Base-by-base conservation (phyloP, 495 filamentous ascomycete genomes). In the Penicillium roqueforti region DNA sequence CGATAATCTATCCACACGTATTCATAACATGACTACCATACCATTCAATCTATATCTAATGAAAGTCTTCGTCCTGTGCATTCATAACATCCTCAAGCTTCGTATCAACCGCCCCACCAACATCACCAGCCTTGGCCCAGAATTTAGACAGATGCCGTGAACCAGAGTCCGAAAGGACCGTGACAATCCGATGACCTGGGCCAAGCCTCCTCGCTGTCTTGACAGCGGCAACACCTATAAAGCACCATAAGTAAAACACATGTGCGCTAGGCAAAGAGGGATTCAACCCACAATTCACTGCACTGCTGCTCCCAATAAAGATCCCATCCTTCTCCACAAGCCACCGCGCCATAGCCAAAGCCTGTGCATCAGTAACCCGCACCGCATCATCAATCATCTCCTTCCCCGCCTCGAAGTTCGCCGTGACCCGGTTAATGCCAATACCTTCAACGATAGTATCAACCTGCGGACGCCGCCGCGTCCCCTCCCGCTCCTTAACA, bases 361-460 rank as follows among this genome's bases (percentile, higher is more conserved):
- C 93, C 75, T 99, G 91, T 23, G 83, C 83, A 71, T 99, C 93
- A n/a, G 82, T 88, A 16, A 97, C 93, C 26, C 87, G 80, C 7
- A 97, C 83, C 11, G 93, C 92, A 72, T 96, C 90, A 65, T 96
- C 88, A 42, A 99, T 80, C 38, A 96, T 62, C 53, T 87, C 81
- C 56, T 88, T 79, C 1, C 92, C 95, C 32, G 82, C 87, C 64
- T 95, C 89, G 56, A 97, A 92, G 60, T 97, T 99, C 39, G 83
- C 83, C 14, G 93, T 97, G 11, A 96, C 76, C 2, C 93, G 81
- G 64, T 95, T 99, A 60, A 97, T 88, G 0, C 93, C 93, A 61
- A 99, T 91, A 0, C 93, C 93, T 68, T 99, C 93, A 6, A 99
- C 89, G 54, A 99, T 89, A 4, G 88, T 91, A 74, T 99, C 93